Evolutionary conservation across 2,329 filamentous ascomycete genomes (phyloP), one percentile per base, ranked within the genome.

Genomic region (Colletotrichum eleusines): DNA sequence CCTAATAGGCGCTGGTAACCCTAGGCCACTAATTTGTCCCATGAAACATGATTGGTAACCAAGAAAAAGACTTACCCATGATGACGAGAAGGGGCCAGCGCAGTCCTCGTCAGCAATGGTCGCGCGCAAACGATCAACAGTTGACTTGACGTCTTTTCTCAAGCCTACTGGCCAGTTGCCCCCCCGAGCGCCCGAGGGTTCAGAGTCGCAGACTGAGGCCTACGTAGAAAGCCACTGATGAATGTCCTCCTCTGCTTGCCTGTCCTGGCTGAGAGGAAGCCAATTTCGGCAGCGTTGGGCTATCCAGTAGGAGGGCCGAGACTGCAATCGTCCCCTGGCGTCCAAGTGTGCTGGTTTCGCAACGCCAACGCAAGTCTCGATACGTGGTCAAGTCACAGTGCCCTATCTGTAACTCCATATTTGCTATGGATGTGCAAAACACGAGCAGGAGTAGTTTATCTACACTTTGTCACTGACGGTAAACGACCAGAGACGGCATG

Each of bases 171-270:
- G 62, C 9, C 20, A 23, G 40, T 28, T 53, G 20, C n/a, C 35
- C 58, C 5, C 12, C 35, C 28, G 26, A 46, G n/a, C 42, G 66
- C 53, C 62, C 62, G 62, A 60, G 62, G 59, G 23, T 46, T 69
- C 66, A 55, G 54, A 42, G 40, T 55, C 54, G 42, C 18, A 50
- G 31, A 20, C 33, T 51, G n/a, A 28, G 44, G 28, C 26, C 48
- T 53, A 38, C n/a, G n/a, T n/a, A n/a, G n/a, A n/a, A n/a, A 38
- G 53, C 23, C 12, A 23, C 26, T 20, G 35, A 42, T 53, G 40
- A 38, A 35, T 11, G 31, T 55, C 28, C 12, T 33, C 35, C 40
- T 46, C 26, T 65, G 44, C 61, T 40, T 31, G 12, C 51, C 35
- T 31, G 48, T 28, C 16, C 40, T 42, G 31, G 31, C 40, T 60